These are phyloP conservation scores for Cnidoscolus chayamansa DNA, from an alignment of 441 rosid genomes.

Conservation along the genomic window DNA sequence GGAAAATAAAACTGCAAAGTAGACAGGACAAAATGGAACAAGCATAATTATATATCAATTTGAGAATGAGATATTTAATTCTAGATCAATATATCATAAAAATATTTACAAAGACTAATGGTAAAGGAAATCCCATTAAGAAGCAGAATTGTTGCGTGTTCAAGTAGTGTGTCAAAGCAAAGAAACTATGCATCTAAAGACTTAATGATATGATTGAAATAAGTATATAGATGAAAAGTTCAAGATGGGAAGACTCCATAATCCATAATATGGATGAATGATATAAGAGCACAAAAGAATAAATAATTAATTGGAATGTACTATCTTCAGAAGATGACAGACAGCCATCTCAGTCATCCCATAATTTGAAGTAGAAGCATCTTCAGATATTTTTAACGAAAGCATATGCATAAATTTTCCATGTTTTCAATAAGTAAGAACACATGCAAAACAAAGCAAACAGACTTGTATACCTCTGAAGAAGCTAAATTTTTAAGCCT, in stretches of 20 bases:
- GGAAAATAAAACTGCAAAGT: not conserved
- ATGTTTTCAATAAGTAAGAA: not conserved
- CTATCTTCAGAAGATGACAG: not conserved
- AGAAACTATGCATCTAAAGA: not conserved
- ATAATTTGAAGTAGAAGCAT: not conserved
- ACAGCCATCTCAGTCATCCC: not conserved
- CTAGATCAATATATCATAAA: not conserved
- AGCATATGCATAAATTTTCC: not conserved
- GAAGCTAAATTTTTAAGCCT: constrained; percentile 41
- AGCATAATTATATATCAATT: not conserved
- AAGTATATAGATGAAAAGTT: not conserved
- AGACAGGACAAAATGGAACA: not conserved
- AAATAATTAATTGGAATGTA: not conserved
- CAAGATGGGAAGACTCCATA: not conserved
- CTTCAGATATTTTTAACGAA: not conserved
- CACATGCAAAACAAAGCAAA: not conserved
- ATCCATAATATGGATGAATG: not conserved
- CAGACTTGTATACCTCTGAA: constrained; percentile 41
- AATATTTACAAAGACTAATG: not conserved
- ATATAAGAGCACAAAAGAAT: not conserved
- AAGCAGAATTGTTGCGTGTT: not conserved
- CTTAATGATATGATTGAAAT: not conserved
- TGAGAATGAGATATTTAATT: not conserved
- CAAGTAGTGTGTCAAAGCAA: not conserved
- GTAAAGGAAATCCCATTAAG: not conserved